Conservation (phyloP, 139 green algal species). For the Desmodesmus armatus region DNA sequence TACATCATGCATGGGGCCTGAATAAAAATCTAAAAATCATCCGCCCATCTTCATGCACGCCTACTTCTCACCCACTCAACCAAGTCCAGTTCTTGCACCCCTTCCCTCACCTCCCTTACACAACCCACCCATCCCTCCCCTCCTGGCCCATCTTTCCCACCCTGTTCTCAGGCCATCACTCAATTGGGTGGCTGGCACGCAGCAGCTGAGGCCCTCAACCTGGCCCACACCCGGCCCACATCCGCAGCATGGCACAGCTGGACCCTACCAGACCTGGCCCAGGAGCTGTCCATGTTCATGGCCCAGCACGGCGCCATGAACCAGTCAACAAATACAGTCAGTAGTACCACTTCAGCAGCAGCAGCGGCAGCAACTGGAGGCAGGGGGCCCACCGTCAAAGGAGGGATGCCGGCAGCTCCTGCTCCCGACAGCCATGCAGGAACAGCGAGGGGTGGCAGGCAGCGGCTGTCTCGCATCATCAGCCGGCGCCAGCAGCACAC, state of each 20-base stretch:
- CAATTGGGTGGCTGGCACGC: background rate
- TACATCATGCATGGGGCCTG: too few relatives aligned
- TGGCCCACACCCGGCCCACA: background rate
- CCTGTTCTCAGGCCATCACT: background rate
- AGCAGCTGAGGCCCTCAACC: background rate
- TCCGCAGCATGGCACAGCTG: background rate
- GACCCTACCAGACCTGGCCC: background rate
- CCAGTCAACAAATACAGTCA: background rate
- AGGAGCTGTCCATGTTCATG: slow-evolving; percentile 13
- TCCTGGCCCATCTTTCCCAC: too few relatives aligned
- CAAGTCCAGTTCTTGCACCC: too few relatives aligned
- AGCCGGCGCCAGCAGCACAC: background rate
- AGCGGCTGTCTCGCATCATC: too few relatives aligned
- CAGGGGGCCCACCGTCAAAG: background rate
- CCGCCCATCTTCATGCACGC: too few relatives aligned
- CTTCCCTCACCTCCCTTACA: too few relatives aligned
- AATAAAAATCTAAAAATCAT: too few relatives aligned
- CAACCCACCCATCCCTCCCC: too few relatives aligned
- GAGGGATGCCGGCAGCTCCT: background rate
- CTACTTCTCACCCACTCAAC: too few relatives aligned
- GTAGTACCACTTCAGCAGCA: too few relatives aligned
- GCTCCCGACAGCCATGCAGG: too few relatives aligned
- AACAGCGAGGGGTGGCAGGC: too few relatives aligned
- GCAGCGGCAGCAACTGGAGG: background rate
- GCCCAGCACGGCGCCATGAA: background rate